phyloP scores from a whole-genome alignment of 2,329 filamentous ascomycete genomes.

The Zasmidium angulare region DNA sequence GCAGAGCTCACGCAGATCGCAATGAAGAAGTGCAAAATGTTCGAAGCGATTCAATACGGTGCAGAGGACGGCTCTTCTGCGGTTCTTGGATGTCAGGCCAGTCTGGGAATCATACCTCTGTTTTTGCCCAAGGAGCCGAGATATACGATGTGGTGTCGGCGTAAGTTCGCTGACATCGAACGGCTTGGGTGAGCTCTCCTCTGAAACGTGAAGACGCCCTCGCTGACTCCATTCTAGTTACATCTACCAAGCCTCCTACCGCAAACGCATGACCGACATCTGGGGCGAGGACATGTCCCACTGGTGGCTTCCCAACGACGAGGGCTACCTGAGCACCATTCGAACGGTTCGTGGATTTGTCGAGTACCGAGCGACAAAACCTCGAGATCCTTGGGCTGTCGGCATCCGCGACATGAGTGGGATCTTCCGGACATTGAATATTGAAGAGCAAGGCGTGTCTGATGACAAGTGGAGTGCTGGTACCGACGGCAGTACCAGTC shows the following conservation, averaged over 20 bases:
- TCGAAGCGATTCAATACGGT: slow-evolving; percentile 74
- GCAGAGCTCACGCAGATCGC: slow-evolving; percentile 63
- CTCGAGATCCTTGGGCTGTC: slow-evolving; percentile 23
- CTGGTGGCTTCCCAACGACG: slow-evolving; percentile 89
- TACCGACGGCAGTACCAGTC: slow-evolving; percentile 22
- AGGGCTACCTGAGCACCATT: slow-evolving; percentile 71
- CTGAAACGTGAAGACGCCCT: not conserved
- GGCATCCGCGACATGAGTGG: slow-evolving; percentile 37
- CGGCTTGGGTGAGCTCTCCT: slow-evolving; percentile 66
- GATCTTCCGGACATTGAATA: slow-evolving; percentile 41
- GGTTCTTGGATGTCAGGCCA: slow-evolving; percentile 71
- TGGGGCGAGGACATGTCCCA: slow-evolving; percentile 72
- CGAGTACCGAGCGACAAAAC: slow-evolving; percentile 33
- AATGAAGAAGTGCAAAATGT: slow-evolving; percentile 71
- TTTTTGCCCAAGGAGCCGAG: slow-evolving; percentile 75
- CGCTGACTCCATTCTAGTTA: slow-evolving; percentile 58
- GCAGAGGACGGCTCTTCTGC: slow-evolving; percentile 68
- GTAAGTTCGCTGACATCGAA: slow-evolving; percentile 77
- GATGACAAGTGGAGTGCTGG: slow-evolving; percentile 21
- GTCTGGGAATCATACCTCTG: slow-evolving; percentile 71
- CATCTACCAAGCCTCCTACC: slow-evolving; percentile 73
- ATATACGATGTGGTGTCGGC: slow-evolving; percentile 76
- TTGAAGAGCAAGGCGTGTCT: slow-evolving; percentile 26
- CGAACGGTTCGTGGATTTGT: slow-evolving; percentile 78
- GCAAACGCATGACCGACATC: slow-evolving; percentile 70